Base-by-base conservation (phyloP, 331 rosid genomes). In the Malus hybrid region DNA sequence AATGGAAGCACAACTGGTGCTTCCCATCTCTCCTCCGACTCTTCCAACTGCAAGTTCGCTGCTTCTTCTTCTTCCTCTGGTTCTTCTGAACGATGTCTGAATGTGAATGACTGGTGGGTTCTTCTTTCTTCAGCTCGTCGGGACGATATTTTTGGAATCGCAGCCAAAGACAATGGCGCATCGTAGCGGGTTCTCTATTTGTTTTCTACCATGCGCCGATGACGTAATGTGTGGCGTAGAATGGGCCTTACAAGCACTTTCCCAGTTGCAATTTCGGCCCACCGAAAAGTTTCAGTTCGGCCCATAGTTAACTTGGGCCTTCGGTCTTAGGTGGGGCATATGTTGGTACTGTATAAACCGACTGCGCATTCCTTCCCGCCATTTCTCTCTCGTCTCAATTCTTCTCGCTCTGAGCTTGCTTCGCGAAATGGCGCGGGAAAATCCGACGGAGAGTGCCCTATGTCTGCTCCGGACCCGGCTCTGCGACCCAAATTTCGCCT, bases 381-480 rank as follows among this genome's bases (percentile, higher is more conserved):
- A 77, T 83, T 71, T 65, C 72, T 65, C 24, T 11, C 22, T 5
- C 57, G 0, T 2, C 11, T 9, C 56, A 15, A 8, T 28, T 67
- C 64, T 54, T 71, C 54, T 8, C 52, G 5, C 56, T 9, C 7
- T 0, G 60, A 66, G 12, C 20, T 48, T 5, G 68, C 50, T 18
- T 50, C 6, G 36, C 10, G 57, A 56, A 73, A 86, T 86, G 93
- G 93, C 75, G 67, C 54, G 72, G 71, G 87, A 82, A 77, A 78
- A 76, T 73, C 86, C 71, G 72, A 84, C 76, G 22, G 82, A 67
- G 81, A 81, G 72, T 73, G 91, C 97, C 52, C 80, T 90, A 69
- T 69, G 48, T 52, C 71, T 92, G n/a, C 87, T 92, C 54, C 87
- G 96, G 22, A 81, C 75, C 75, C 85, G 97, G 72, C 81, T 90